A percentile compares a stretch with the other conserved stretches of the same genome.
Conservation (phyloP, 208 protist species). For the Strigomonas oncopelti region DNA sequence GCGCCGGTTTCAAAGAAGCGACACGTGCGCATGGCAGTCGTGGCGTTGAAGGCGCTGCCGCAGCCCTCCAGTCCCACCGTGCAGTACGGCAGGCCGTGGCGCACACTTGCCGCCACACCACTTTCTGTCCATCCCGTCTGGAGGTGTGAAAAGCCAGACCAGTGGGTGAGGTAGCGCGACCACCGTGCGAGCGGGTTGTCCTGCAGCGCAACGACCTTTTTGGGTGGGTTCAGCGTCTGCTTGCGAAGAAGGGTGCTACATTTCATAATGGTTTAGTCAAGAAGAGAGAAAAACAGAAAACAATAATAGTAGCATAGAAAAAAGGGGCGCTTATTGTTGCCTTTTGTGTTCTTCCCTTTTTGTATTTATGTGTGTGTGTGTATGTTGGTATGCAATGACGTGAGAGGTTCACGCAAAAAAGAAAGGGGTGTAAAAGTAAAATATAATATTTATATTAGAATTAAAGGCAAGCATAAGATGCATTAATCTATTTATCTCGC, state of each 20-base stretch:
- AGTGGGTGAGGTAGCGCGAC: constrained; percentile 40
- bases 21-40: constrained; percentile 78
- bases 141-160: constrained; percentile 16
- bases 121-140: constrained; percentile 8
- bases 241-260: constrained; percentile 12
- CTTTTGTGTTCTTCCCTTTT: background rate
- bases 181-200: constrained; percentile 73
- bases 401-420: background rate
- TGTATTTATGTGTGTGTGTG: background rate
- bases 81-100: background rate
- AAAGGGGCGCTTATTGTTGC: background rate
- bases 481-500: no score
- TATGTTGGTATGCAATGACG: background rate
- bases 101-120: background rate
- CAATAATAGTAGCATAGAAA: background rate
- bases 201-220: constrained; percentile 21
- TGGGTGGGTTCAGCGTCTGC: constrained; percentile 56
- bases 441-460: background rate
- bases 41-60: constrained; percentile 80
- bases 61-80: constrained; percentile 79
- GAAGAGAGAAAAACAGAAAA: constrained; percentile 1
- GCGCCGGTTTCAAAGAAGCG: constrained; percentile 58
- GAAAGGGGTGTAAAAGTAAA: background rate
- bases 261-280: constrained; percentile 8
- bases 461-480: background rate